phyloP scores from a whole-genome alignment of 768 basidiomycete species.

The Suillus variegatus region DNA sequence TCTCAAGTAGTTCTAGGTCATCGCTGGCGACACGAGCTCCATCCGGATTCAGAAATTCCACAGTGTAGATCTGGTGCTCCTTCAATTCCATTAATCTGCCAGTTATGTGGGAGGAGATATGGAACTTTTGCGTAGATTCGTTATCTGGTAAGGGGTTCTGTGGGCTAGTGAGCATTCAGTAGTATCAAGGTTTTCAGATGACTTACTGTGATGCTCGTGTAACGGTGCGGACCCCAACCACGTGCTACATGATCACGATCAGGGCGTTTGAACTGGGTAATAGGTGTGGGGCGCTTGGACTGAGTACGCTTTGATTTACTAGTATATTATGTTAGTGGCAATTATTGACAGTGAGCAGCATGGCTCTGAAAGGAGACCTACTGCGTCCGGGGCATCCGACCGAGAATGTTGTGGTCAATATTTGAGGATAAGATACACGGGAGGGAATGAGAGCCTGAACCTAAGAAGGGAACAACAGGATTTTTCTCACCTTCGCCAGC shows the following conservation, averaged over 20 bases:
- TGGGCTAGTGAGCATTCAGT: neutral
- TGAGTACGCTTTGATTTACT: neutral
- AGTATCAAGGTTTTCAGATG: neutral
- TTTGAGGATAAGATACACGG: neutral
- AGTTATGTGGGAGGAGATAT: neutral
- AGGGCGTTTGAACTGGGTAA: neutral
- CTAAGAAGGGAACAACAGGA: too few relatives aligned
- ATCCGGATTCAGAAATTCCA: neutral
- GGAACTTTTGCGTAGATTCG: neutral
- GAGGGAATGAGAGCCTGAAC: too few relatives aligned
- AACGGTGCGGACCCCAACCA: neutral
- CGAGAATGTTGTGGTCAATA: neutral
- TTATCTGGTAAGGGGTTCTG: neutral
- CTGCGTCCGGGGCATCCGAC: neutral
- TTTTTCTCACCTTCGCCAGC: too few relatives aligned
- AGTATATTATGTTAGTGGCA: neutral
- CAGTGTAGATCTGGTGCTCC: neutral
- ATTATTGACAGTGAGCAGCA: neutral
- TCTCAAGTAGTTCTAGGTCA: neutral
- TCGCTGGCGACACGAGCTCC: neutral
- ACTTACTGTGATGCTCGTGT: neutral
- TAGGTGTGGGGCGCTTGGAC: neutral
- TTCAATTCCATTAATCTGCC: neutral
- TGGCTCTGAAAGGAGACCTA: neutral
- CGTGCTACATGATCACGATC: neutral